Evolutionary conservation across 441 rosid species (phyloP), one percentile per base, ranked within the genome.

Genomic region (Croton laevigatus): DNA sequence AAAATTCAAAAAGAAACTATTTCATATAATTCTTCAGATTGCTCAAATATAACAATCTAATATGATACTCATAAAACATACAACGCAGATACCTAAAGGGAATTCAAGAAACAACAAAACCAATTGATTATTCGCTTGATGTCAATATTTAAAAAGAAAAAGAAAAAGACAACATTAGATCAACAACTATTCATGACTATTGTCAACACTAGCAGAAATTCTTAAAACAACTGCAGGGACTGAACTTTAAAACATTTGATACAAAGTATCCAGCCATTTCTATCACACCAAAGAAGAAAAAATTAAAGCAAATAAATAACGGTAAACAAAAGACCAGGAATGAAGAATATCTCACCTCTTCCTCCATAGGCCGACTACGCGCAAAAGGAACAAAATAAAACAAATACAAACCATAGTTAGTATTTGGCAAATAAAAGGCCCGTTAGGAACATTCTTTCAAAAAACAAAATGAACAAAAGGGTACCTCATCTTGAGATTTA

Each of bases 361-460:
- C 95, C 52, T 89, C 95, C 93, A 85, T 86, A 20, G 92, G 83
- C 66, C 82, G 86, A 69, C 95, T 89, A 75, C 61, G 37, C 3
- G 59, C 17, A 32, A 44, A 34, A 71, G 48, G 44, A 52, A 55
- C 8, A 27, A 20, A 1, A 12, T 58, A 8, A 69, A 48, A 58
- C 2, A 36, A 17, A 75, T 7, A 32, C 11, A 61, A 55, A 49
- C 20, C 16, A 16, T 3, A 3, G n/a, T 65, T 27, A 51, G 62
- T 4, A 75, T 9, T 40, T 27, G 27, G 10, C 5, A 0, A 60
- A 70, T 59, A 3, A 45, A 59, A 6, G n/a, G n/a, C n/a, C 22
- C 36, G n/a, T 48, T 16, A 20, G 20, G 4, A 8, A 59, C 32
- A 44, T 6, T 1, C 22, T 8, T 19, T 17, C 7, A 48, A 48